Conservation (phyloP, 305 asterid genomes). For the Rubia occidens region DNA sequence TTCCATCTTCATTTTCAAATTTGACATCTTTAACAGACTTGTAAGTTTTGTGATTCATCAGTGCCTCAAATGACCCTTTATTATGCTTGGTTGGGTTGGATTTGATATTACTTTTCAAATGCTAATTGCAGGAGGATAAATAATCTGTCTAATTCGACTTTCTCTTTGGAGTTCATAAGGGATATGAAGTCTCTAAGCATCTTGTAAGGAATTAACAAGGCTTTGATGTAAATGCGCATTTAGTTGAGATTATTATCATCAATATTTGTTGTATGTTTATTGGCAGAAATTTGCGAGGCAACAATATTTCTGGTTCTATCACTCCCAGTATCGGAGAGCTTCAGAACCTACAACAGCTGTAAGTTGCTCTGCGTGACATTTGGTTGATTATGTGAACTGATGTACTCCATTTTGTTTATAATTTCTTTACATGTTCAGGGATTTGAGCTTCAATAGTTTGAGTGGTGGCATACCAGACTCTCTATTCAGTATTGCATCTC, state of each 20-base stretch:
- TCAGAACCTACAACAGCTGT: constrained; percentile 40
- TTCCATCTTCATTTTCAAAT: constrained; percentile 60
- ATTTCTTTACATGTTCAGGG: constrained; percentile 39
- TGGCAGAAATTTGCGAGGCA: constrained; percentile 63
- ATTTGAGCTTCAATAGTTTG: constrained; percentile 78
- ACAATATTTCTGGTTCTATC: constrained; percentile 61
- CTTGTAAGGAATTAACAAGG: constrained; percentile 40
- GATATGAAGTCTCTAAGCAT: constrained; percentile 42
- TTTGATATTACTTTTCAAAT: constrained; percentile 15
- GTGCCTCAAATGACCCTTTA: constrained; percentile 6
- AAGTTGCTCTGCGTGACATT: constrained; percentile 25
- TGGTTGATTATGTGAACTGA: not conserved
- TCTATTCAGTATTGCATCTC: constrained; percentile 41
- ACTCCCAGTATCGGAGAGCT: constrained; percentile 38
- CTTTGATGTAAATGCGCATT: not conserved
- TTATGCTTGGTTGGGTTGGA: constrained; percentile 9
- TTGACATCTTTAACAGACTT: constrained; percentile 49
- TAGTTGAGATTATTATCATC: constrained; percentile 7
- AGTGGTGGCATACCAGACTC: constrained; percentile 43
- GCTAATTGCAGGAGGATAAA: constrained; percentile 48
- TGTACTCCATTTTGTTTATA: not conserved
- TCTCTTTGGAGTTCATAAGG: constrained; percentile 58
- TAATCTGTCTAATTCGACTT: constrained; percentile 55
- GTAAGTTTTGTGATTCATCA: constrained; percentile 28
- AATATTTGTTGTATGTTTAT: not conserved